A percentile compares a stretch with the other conserved stretches of the same genome.
Conservation (phyloP, 352 stramenopile genomes). For the Pythium brachiatum region DNA sequence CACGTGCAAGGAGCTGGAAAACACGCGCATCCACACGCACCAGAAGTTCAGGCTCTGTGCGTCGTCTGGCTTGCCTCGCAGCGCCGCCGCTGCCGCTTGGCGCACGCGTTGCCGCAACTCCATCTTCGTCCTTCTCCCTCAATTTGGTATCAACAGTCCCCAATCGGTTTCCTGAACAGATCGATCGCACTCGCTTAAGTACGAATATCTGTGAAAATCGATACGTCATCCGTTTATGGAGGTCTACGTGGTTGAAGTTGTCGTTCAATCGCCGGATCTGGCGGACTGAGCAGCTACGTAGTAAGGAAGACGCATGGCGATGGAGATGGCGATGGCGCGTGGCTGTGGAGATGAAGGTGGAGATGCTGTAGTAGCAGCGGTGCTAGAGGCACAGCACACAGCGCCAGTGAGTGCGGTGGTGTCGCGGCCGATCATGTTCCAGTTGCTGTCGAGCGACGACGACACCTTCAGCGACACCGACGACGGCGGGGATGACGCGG, state of each 20-base stretch:
- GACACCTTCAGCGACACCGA: neutral
- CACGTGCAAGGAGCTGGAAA: neutral
- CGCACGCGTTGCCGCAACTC: constrained; percentile 44
- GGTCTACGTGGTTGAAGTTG: constrained; percentile 22
- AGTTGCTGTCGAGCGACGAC: constrained; percentile 21
- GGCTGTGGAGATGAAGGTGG: constrained; percentile 33
- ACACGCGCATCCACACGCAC: constrained; percentile 22
- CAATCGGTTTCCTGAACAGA: too few species aligned
- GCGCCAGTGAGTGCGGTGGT: neutral
- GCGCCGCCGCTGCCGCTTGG: constrained; percentile 19
- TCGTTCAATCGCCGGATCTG: constrained; percentile 1
- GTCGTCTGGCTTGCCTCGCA: constrained; percentile 32
- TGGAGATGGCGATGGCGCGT: constrained; percentile 19
- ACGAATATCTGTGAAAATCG: neutral
- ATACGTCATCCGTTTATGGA: neutral
- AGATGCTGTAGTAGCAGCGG: too few species aligned
- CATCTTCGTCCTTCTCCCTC: constrained; percentile 23
- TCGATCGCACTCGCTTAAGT: too few species aligned
- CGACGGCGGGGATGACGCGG: constrained; percentile 32
- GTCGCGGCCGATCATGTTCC: constrained; percentile 12
- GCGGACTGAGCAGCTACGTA: neutral
- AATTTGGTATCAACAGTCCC: too few species aligned
- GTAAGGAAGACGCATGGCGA: neutral
- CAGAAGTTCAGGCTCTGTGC: constrained; percentile 53
- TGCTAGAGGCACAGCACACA: neutral